These are phyloP conservation scores for Allantophomopsis cytisporea DNA, from an alignment of 2,329 filamentous ascomycete species.

Conservation along the genomic window DNA sequence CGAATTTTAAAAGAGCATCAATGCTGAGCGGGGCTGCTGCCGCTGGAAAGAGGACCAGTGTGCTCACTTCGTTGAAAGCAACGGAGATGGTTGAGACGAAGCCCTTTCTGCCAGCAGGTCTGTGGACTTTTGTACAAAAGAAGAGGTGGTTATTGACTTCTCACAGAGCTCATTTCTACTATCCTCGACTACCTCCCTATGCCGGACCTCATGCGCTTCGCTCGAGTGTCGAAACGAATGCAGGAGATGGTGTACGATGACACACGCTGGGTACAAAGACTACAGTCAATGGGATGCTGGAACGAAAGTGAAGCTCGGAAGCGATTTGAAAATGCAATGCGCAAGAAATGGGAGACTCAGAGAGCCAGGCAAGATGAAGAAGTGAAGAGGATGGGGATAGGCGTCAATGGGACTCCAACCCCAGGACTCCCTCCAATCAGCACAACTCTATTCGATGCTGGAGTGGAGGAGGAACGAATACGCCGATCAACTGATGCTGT, in stretches of 20 bases:
- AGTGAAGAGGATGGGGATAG: slow-evolving; percentile 17
- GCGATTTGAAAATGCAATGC: slow-evolving; percentile 61
- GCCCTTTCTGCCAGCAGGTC: slow-evolving; percentile 72
- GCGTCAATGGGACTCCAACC: slow-evolving; percentile 10
- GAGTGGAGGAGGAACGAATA: slow-evolving; percentile 48
- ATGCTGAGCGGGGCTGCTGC: slow-evolving; percentile 7
- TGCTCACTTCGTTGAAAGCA: slow-evolving; percentile 66
- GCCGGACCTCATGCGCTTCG: slow-evolving; percentile 73
- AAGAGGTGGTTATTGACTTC: not conserved
- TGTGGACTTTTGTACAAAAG: slow-evolving; percentile 8
- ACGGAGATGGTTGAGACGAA: slow-evolving; percentile 70
- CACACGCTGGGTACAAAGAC: slow-evolving; percentile 77
- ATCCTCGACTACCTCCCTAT: slow-evolving; percentile 86
- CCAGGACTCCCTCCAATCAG: slow-evolving; percentile 21
- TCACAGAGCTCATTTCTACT: slow-evolving; percentile 66
- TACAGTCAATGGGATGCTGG: slow-evolving; percentile 86
- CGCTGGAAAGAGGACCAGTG: slow-evolving; percentile 26
- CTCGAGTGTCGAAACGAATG: slow-evolving; percentile 72
- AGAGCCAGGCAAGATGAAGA: slow-evolving; percentile 21
- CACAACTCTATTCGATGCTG: slow-evolving; percentile 63
- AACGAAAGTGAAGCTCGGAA: slow-evolving; percentile 75
- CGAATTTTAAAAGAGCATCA: slow-evolving; percentile 25
- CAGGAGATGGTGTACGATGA: slow-evolving; percentile 99
- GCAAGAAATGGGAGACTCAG: slow-evolving; percentile 44
- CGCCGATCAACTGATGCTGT: slow-evolving; percentile 19